These are phyloP conservation scores for Alternaria angustiovoidea DNA, from an alignment of 2,329 filamentous ascomycete genomes.

Conservation along the genomic window DNA sequence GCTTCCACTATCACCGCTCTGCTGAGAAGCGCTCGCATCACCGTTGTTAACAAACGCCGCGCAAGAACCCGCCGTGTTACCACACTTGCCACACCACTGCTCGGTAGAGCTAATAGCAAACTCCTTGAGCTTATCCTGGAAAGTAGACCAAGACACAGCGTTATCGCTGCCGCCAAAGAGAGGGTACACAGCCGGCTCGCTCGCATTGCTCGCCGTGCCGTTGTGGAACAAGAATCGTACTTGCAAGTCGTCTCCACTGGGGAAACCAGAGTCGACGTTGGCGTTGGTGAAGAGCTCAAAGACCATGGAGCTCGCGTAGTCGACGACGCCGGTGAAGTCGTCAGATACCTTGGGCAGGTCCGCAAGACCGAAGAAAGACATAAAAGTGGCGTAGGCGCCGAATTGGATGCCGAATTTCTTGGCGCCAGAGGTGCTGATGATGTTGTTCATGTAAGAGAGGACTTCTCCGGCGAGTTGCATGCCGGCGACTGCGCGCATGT, in stretches of 20 bases:
- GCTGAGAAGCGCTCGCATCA: constrained; percentile 2
- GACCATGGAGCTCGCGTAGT: constrained; percentile 82
- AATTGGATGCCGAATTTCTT: constrained; percentile 64
- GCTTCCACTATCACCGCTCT: constrained; percentile 46
- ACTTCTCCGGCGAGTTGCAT: constrained; percentile 59
- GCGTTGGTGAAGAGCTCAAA: constrained; percentile 72
- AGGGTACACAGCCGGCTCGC: constrained; percentile 63
- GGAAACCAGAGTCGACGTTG: constrained; percentile 54
- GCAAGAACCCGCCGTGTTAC: constrained; percentile 74
- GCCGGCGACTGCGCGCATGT: constrained; percentile 56
- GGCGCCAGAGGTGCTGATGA: constrained; percentile 48
- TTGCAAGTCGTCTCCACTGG: constrained; percentile 59
- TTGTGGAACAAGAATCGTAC: constrained; percentile 71
- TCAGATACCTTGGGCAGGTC: constrained; percentile 59
- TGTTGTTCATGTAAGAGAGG: constrained; percentile 55
- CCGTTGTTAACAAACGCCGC: constrained; percentile 54
- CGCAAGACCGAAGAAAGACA: constrained; percentile 68
- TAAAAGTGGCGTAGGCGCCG: constrained; percentile 68
- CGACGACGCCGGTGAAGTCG: constrained; percentile 79
- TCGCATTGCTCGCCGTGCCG: constrained; percentile 60
- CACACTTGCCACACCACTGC: constrained; percentile 79
- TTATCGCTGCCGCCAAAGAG: constrained; percentile 66
- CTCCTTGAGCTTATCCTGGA: constrained; percentile 68
- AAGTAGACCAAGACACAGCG: constrained; percentile 72
- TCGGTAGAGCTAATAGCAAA: constrained; percentile 71